These are phyloP conservation scores for Blastobotrys mokoenaii DNA, from an alignment of 805 yeast species.

Conservation along the genomic window DNA sequence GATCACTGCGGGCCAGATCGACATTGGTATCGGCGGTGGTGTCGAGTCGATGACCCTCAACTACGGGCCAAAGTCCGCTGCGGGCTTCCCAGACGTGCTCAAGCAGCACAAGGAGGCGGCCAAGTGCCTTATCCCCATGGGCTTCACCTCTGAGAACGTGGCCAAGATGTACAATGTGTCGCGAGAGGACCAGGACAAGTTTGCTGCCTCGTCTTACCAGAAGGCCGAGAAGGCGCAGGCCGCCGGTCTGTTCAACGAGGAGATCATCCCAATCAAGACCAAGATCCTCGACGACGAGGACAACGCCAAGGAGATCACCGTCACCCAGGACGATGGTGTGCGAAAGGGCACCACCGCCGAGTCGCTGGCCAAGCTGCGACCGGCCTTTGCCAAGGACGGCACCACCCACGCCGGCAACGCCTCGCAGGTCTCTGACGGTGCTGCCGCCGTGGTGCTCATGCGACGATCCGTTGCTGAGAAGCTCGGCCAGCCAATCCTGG, in stretches of 20 bases:
- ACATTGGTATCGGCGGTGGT: constrained; percentile 85
- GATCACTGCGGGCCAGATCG: constrained; percentile 80
- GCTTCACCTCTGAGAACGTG: constrained; percentile 88
- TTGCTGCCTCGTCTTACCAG: constrained; percentile 78
- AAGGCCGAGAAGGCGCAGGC: constrained; percentile 74
- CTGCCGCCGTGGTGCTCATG: constrained; percentile 79
- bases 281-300: constrained; percentile 41
- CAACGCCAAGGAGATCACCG: constrained; percentile 48
- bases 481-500: constrained; percentile 63
- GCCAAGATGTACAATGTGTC: constrained; percentile 56
- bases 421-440: constrained; percentile 94
- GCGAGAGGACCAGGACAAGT: constrained; percentile 73
- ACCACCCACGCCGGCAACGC: constrained; percentile 93
- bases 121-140: constrained; percentile 91
- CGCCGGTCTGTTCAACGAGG: constrained; percentile 73
- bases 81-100: constrained; percentile 47
- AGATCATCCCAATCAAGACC: constrained; percentile 74
- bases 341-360: constrained; percentile 77
- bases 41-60: constrained; percentile 90
- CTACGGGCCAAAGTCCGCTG: constrained; percentile 74
- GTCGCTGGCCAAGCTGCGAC: constrained; percentile 64
- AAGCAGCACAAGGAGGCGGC: constrained; percentile 40
- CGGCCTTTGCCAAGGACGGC: constrained; percentile 82
- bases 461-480: constrained; percentile 78
- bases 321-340: constrained; percentile 81